phyloP scores from a whole-genome alignment of 148 eudicot species.

The Camellia lanceoleosa region DNA sequence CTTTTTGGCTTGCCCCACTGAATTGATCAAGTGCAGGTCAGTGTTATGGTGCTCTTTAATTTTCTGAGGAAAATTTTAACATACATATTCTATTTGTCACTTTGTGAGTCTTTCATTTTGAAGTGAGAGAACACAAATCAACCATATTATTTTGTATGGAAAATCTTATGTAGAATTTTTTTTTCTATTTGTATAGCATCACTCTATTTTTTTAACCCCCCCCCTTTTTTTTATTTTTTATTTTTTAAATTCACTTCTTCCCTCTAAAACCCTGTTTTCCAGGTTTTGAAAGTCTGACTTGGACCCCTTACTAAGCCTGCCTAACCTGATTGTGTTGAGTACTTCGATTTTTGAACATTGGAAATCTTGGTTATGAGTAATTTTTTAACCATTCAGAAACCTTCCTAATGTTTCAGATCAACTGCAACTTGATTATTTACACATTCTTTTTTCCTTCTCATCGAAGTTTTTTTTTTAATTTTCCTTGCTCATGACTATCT shows the following conservation, averaged over 20 bases:
- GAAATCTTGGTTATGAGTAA: not conserved
- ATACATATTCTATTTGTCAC: no score
- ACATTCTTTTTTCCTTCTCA: not conserved
- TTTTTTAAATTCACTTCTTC: not conserved
- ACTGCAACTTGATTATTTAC: not conserved
- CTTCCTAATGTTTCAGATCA: not conserved
- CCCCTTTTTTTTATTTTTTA: no score
- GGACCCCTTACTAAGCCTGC: not conserved
- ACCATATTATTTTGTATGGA: not conserved
- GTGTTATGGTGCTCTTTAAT: not conserved
- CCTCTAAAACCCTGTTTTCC: not conserved
- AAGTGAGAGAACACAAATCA: not conserved
- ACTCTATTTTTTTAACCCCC: no score
- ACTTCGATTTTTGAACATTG: not conserved
- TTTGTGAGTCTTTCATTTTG: not conserved
- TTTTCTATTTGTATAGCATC: not conserved
- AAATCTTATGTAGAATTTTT: no score
- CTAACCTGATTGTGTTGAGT: no score
- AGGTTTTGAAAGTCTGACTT: not conserved
- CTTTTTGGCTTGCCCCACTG: slow-evolving; percentile 89
- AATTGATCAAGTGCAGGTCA: slow-evolving; percentile 92
- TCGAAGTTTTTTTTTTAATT: not conserved
- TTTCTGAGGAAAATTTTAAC: not conserved
- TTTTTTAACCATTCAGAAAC: not conserved
- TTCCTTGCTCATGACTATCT: slow-evolving; percentile 2